Conservation (phyloP, 108 stramenopile species). For the Cyclostephanos tholiformis region DNA sequence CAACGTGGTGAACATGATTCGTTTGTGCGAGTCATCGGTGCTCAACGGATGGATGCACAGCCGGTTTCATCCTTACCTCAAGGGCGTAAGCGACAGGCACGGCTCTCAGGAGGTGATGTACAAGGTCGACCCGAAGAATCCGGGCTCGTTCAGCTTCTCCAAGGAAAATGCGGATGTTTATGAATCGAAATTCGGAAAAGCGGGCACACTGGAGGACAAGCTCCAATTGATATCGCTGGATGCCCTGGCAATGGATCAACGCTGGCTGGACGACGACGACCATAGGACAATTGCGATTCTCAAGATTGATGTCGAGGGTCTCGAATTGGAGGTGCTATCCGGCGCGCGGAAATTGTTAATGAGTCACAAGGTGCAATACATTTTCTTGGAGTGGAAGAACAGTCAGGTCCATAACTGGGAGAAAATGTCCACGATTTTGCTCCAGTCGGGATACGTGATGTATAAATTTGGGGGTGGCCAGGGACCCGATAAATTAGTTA, state of each 20-base stretch:
- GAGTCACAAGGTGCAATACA: constrained; percentile 31
- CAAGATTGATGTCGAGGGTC: constrained; percentile 56
- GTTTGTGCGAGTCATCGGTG: constrained; percentile 57
- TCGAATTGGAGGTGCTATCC: constrained; percentile 34
- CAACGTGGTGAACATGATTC: constrained; percentile 56
- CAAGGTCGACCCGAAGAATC: constrained; percentile 39
- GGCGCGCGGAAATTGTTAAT: constrained; percentile 42
- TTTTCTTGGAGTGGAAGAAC: constrained; percentile 43
- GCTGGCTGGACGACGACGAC: constrained; percentile 33
- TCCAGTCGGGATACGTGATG: constrained; percentile 20
- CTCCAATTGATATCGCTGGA: constrained; percentile 43
- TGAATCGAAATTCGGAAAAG: background rate
- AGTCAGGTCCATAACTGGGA: constrained; percentile 12
- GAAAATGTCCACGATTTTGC: constrained; percentile 1
- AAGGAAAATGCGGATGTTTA: constrained; percentile 11
- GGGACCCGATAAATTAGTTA: constrained; percentile 11
- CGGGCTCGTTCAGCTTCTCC: constrained; percentile 42
- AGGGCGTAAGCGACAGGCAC: constrained; percentile 44
- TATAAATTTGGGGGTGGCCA: constrained; percentile 9
- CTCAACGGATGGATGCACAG: constrained; percentile 54
- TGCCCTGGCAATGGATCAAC: constrained; percentile 36
- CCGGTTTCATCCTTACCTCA: constrained; percentile 37
- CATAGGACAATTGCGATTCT: constrained; percentile 19
- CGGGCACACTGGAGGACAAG: constrained; percentile 2
- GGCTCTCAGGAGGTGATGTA: constrained; percentile 25